phyloP scores from a whole-genome alignment of 2,329 filamentous ascomycete species.

The Colletotrichum orbiculare region DNA sequence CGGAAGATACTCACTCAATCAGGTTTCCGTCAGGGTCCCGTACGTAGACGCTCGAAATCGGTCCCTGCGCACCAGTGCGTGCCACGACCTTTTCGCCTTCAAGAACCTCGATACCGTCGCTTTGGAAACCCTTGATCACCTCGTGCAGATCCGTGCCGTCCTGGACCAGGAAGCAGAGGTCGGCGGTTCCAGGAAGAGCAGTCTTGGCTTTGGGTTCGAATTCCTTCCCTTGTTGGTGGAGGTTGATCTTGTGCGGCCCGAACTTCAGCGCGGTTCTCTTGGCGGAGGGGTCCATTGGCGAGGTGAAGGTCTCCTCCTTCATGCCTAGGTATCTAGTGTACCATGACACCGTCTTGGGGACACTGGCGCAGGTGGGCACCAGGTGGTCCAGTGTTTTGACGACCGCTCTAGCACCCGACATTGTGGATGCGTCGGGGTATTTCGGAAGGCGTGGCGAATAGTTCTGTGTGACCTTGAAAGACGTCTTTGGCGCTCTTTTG shows the following conservation, averaged over 20 bases:
- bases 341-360: constrained; percentile 62
- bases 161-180: constrained; percentile 69
- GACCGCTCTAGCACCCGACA: constrained; percentile 35
- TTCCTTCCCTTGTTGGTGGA: constrained; percentile 67
- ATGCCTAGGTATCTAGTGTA: constrained; percentile 68
- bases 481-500: too few species aligned
- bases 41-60: constrained; percentile 67
- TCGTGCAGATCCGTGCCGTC: constrained; percentile 55
- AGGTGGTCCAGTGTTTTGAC: constrained; percentile 67
- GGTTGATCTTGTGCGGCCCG: constrained; percentile 70
- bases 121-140: constrained; percentile 54
- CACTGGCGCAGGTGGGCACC: constrained; percentile 66
- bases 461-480: too few species aligned
- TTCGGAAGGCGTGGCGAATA: background rate
- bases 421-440: background rate
- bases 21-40: constrained; percentile 71
- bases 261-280: constrained; percentile 65
- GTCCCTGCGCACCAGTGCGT: constrained; percentile 66
- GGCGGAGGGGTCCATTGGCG: constrained; percentile 48
- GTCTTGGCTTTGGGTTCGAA: constrained; percentile 68
- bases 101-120: constrained; percentile 58
- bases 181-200: constrained; percentile 66
- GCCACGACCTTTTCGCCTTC: constrained; percentile 63
- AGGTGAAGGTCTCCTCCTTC: constrained; percentile 62
- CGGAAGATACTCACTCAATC: constrained; percentile 62